Base-by-base conservation (phyloP, 2,329 filamentous ascomycete genomes). In the Trichoderma semiorbis region DNA sequence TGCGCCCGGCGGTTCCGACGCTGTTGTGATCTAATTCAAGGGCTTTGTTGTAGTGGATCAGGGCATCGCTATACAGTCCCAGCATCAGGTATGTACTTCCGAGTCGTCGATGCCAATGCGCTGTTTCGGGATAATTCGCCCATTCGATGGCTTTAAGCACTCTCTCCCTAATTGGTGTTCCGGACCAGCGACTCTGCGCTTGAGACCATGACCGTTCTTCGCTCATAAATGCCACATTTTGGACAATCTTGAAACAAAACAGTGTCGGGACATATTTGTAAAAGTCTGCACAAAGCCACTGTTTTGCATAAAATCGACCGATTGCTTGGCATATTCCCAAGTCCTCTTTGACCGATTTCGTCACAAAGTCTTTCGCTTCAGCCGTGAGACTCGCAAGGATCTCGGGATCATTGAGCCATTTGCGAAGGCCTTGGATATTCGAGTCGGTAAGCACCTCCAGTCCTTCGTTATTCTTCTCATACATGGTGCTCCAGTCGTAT, bases 241-340 rank as follows among this genome's bases (percentile, higher is more conserved):
- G 82, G 5, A 84, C 82, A 47, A 84, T 83, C 69, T 83, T 81
- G 73, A 84, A 83, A 73, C 82, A 84, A 70, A 83, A 82, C 0
- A 81, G 74, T 0, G 82, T 83, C 6, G 82, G 81, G 7, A 83
- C 75, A 43, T 83, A 84, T 39, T 76, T 76, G 30, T 77, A 74
- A 32, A 79, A 83, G 5, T 78, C 76, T 5, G 76, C 75, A 0
- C 79, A 78, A 0, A 84, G 77, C 82, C 82, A 84, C 0, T 81
- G 82, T 3, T 78, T 74, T 2, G 82, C 81, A 30, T 83, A 84
- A 0, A 81, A 75, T 1, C 79, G 77, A 1, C 83, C 83, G 36
- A 83, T 82, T 0, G 75, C 76, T n/a, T 82, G 78, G 57, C 81
- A 79, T 36, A 84, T 78, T 0, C 78, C 79, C 0, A 77, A 77